Evolutionary conservation across 108 stramenopile species (phyloP).

Genomic region (Hondaea fermentalgiana): DNA sequence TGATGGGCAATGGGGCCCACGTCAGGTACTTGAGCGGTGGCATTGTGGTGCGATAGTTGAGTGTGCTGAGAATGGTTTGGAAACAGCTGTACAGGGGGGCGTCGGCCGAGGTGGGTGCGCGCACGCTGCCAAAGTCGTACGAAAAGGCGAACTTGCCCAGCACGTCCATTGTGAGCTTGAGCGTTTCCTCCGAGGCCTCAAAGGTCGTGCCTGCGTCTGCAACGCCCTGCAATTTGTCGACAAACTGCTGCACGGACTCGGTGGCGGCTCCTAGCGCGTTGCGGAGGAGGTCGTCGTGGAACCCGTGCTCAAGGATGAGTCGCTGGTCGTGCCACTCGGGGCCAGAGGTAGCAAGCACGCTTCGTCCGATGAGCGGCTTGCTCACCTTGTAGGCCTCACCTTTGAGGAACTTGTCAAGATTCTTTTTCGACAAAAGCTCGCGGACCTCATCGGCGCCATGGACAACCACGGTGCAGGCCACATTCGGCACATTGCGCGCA

Average conservation of each 20-base stretch:
- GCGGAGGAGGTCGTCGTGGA: not conserved
- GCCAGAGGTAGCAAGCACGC: not conserved
- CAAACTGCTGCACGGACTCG: not conserved
- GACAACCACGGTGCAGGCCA: not conserved
- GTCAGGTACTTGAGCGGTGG: not conserved
- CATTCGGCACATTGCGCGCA: not conserved
- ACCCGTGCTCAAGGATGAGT: not conserved
- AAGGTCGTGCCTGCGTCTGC: not conserved
- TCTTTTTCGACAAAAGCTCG: not conserved
- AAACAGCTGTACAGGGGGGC: not conserved
- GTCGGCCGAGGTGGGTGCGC: not conserved
- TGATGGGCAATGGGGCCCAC: not conserved
- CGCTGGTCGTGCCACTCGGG: slow-evolving; percentile 1
- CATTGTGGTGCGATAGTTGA: not conserved
- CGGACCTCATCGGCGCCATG: not conserved
- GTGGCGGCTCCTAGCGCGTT: not conserved
- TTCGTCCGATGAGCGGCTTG: not conserved
- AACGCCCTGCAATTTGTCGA: not conserved
- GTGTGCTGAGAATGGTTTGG: not conserved
- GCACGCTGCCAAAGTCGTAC: not conserved
- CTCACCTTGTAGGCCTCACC: not conserved
- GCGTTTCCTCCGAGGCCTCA: not conserved
- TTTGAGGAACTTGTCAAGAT: not conserved
- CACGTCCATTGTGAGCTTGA: not conserved
- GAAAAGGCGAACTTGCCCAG: not conserved